Evolutionary conservation across 164 flowering plant genomes (phyloP).

Genomic region (Hamamelis virginiana): DNA sequence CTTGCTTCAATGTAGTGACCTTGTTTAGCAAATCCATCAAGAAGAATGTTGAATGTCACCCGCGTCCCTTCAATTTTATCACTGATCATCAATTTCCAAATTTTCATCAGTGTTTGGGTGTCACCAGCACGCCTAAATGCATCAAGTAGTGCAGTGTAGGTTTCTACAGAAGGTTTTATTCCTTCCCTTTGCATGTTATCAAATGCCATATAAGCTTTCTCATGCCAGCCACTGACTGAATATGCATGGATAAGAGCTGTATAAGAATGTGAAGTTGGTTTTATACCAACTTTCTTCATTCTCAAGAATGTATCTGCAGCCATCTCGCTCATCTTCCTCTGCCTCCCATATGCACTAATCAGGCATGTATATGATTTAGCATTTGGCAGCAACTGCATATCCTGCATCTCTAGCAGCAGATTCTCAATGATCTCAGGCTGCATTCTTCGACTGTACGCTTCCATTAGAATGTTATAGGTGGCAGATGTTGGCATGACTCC

Average conservation of each 20-base stretch:
- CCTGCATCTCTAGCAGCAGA: constrained; percentile 71
- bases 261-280: constrained; percentile 77
- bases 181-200: constrained; percentile 75
- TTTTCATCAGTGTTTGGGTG: constrained; percentile 54
- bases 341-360: constrained; percentile 87
- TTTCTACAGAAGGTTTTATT: constrained; percentile 73
- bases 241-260: constrained; percentile 93
- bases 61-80: constrained; percentile 70
- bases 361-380: constrained; percentile 80
- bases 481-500: constrained; percentile 63
- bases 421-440: constrained; percentile 84
- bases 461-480: constrained; percentile 82
- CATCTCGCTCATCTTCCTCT: constrained; percentile 80
- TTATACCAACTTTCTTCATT: constrained; percentile 78
- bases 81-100: constrained; percentile 77
- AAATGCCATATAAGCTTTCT: constrained; percentile 69
- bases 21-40: constrained; percentile 93
- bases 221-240: constrained; percentile 80
- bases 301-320: constrained; percentile 86
- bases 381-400: constrained; percentile 66
- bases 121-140: constrained; percentile 91
- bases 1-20: constrained; percentile 80
- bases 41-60: constrained; percentile 78
- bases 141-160: constrained; percentile 85
- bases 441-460: constrained; percentile 87